Evolutionary conservation across 371 early-diverging fungal species (phyloP).

Genomic region (Dichotomocladium elegans): DNA sequence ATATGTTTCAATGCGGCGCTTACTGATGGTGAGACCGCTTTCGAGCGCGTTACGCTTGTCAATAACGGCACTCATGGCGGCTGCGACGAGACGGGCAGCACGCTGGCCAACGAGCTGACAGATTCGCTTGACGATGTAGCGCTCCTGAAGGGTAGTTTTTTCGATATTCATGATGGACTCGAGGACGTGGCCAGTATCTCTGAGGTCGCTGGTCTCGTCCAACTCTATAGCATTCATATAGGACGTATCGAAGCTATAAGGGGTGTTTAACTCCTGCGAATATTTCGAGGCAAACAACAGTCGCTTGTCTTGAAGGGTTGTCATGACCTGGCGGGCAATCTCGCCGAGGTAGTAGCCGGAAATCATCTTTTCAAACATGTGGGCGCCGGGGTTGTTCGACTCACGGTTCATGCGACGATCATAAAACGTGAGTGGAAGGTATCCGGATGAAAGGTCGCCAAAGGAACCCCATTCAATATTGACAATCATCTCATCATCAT

Average conservation of each 20-base stretch:
- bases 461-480: constrained; percentile 93
- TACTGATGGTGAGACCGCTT: constrained; percentile 76
- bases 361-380: constrained; percentile 92
- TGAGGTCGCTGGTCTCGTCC: constrained; percentile 72
- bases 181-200: constrained; percentile 69
- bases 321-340: constrained; percentile 71
- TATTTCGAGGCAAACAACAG: constrained; percentile 73
- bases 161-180: constrained; percentile 71
- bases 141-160: constrained; percentile 72
- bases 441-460: constrained; percentile 66
- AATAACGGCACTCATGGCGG: constrained; percentile 83
- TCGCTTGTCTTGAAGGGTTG: constrained; percentile 79
- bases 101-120: constrained; percentile 84
- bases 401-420: constrained; percentile 83
- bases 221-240: constrained; percentile 86
- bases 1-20: no score
- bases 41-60: constrained; percentile 56
- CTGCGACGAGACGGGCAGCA: constrained; percentile 86
- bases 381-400: constrained; percentile 74
- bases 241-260: constrained; percentile 82
- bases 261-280: constrained; percentile 64
- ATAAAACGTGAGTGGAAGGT: constrained; percentile 80
- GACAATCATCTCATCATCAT: constrained; percentile 79
- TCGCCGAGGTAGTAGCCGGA: constrained; percentile 95
- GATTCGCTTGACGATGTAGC: constrained; percentile 75